phyloP scores from a whole-genome alignment of 2,329 filamentous ascomycete species.

The Ophiostoma triangulosporum region DNA sequence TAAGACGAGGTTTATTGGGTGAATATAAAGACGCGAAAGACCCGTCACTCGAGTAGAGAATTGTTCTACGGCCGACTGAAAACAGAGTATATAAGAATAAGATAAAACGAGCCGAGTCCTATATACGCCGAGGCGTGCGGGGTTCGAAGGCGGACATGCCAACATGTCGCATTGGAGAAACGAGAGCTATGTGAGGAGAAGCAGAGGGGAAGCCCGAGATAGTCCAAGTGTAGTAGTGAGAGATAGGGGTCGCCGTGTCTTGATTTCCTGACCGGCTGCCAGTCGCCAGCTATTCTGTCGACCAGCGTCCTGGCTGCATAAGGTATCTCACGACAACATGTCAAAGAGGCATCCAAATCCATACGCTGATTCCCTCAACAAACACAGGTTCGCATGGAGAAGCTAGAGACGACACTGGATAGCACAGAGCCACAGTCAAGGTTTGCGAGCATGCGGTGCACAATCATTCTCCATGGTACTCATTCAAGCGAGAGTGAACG shows the following conservation, averaged over 20 bases:
- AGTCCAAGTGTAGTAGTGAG: too few species aligned
- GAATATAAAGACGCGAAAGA: too few species aligned
- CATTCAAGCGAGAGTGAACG: too few species aligned
- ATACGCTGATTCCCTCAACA: neutral
- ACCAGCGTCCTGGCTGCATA: neutral
- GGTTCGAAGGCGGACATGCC: too few species aligned
- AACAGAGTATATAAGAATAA: neutral
- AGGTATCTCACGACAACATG: neutral
- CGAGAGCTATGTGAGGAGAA: neutral
- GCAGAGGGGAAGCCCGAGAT: neutral
- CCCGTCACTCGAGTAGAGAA: too few species aligned
- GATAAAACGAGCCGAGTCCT: neutral
- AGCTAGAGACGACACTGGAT: too few species aligned
- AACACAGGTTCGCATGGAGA: too few species aligned
- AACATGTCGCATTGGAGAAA: neutral
- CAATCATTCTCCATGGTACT: too few species aligned
- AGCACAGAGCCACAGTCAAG: too few species aligned
- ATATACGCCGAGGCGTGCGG: neutral
- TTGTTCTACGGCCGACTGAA: too few species aligned
- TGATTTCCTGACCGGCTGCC: neutral
- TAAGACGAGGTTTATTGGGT: too few species aligned
- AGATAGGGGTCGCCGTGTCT: neutral
- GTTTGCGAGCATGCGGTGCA: too few species aligned
- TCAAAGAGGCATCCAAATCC: neutral
- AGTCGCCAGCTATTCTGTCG: neutral